Evolutionary conservation across 352 stramenopile genomes (phyloP), one percentile per base, ranked within the genome.

Genomic region (Lagenidium giganteum): DNA sequence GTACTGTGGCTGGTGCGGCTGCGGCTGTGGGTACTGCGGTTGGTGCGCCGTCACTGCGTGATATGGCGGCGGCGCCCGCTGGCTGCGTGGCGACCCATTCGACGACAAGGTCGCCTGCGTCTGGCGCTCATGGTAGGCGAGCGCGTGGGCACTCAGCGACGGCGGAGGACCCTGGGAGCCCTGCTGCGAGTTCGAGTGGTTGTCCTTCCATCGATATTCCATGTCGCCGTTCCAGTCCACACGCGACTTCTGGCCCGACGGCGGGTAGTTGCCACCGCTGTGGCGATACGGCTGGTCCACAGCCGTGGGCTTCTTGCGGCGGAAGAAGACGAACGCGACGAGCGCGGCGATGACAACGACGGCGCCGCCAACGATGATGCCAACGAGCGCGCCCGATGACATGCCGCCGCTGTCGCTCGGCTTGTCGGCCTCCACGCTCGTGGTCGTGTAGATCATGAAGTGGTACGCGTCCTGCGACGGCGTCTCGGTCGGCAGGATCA

Each of bases 371-470:
- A 85, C 24, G 35, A 89, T 56, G 16, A 81, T 36, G 0, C 55
- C 69, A 24, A 89, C 46, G 20, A 65, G 73, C 1, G 50, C 37
- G 1, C 60, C 62, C 6, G 58, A 80, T 2, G 70, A 82, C n/a
- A 67, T 46, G 0, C 69, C 67, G 34, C 39, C 40, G 38, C 18
- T 32, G 5, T 33, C 17, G 9, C 26, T 40, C 17, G 27, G 13
- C 24, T 32, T 36, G 33, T 43, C 37, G 4, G 4, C 52, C 7
- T 17, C 35, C 5, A 70, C 38, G 2, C 30, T 46, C 5, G 74
- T 80, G 13, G 71, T 90, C 23, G 75, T 68, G 54, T 86, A 90
- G 26, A 71, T 77, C 36, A 90, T 75, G 42, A 90, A 87, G 56
- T 90, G 74, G 52, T 87, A 90, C 23, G 70, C 84, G 51, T 78